These are phyloP conservation scores for Eucalyptus coolabah DNA, from an alignment of 345 rosid species.

Conservation along the genomic window DNA sequence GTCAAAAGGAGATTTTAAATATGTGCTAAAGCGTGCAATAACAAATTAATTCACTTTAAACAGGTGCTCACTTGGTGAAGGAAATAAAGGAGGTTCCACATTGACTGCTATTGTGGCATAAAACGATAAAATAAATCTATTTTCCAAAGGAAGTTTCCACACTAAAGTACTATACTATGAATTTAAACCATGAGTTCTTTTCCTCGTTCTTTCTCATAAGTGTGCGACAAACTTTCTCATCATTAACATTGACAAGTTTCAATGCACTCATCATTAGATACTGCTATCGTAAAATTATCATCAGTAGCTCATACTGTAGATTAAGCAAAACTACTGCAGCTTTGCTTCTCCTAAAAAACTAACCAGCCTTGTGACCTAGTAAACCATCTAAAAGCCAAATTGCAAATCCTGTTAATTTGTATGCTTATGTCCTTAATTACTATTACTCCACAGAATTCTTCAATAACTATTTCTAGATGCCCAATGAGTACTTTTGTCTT, in stretches of 20 bases:
- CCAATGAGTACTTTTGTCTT: background rate
- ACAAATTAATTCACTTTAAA: background rate
- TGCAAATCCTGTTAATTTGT: background rate
- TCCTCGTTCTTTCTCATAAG: background rate
- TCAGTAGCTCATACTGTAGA: background rate
- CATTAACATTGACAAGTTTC: background rate
- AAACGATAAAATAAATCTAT: background rate
- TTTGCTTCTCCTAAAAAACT: background rate
- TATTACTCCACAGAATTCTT: background rate
- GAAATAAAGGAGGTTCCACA: background rate
- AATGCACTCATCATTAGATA: background rate
- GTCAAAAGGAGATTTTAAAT: background rate
- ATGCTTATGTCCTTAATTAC: background rate
- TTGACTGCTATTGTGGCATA: background rate
- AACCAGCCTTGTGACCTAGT: background rate
- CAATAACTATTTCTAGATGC: background rate
- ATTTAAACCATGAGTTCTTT: background rate
- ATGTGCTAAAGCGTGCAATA: background rate
- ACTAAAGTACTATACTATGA: background rate
- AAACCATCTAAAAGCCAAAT: background rate
- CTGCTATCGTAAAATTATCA: background rate
- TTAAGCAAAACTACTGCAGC: background rate
- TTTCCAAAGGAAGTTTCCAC: background rate
- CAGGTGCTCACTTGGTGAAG: background rate
- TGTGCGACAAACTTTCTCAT: background rate